These are phyloP conservation scores for Pythium vanterpoolii DNA, from an alignment of 352 stramenopile species.

Conservation along the genomic window DNA sequence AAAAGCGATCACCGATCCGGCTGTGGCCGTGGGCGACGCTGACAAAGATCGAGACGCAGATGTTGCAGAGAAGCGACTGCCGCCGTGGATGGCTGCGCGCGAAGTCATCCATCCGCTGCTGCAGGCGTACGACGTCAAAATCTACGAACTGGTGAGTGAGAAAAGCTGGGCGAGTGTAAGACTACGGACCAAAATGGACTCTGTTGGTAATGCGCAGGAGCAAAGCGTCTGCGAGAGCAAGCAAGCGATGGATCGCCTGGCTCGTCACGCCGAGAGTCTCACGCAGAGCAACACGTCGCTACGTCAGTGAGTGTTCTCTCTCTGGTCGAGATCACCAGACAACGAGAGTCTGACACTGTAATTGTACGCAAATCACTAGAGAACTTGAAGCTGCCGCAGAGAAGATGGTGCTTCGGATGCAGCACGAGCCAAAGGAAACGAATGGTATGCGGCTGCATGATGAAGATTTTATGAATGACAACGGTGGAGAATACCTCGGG, in stretches of 20 bases:
- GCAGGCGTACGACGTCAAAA: constrained; percentile 75
- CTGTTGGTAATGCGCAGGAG: constrained; percentile 30
- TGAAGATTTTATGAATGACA: constrained; percentile 39
- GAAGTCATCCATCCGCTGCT: constrained; percentile 74
- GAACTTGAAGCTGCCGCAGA: constrained; percentile 58
- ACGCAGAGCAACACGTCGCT: constrained; percentile 66
- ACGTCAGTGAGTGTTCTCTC: constrained; percentile 41
- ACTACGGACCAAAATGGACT: not conserved
- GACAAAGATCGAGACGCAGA: constrained; percentile 22
- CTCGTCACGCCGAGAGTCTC: constrained; percentile 38
- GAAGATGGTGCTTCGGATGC: constrained; percentile 48
- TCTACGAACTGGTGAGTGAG: constrained; percentile 32
- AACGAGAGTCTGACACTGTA: not conserved
- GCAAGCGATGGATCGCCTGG: constrained; percentile 54
- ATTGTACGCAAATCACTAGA: constrained; percentile 23
- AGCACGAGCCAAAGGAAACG: constrained; percentile 41
- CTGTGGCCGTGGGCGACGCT: not conserved
- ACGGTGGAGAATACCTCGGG: constrained; percentile 50
- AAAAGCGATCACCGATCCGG: constrained; percentile 44
- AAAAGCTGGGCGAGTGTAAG: not conserved
- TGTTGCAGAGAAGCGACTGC: constrained; percentile 13
- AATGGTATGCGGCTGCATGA: constrained; percentile 1
- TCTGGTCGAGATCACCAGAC: not conserved
- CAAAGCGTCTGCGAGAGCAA: constrained; percentile 46
- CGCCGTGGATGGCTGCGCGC: constrained; percentile 66